A percentile compares a stretch with the other conserved stretches of the same genome.
phyloP scores from a whole-genome alignment of 345 rosid species.

The Geranium rotundifolium region DNA sequence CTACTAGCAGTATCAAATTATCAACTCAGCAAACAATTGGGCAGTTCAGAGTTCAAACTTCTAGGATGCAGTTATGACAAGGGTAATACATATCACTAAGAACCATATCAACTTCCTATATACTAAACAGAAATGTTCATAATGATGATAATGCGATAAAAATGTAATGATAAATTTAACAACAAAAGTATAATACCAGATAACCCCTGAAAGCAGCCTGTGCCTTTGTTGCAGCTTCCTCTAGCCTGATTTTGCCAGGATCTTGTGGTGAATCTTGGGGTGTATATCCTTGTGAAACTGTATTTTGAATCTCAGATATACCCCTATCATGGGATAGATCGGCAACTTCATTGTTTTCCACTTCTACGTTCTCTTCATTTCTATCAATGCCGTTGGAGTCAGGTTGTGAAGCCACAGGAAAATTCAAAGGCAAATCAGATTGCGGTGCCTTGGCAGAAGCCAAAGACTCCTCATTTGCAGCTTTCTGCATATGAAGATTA shows the following conservation, averaged over 20 bases:
- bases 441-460: constrained; percentile 49
- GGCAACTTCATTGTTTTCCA: constrained; percentile 32
- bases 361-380: constrained; percentile 30
- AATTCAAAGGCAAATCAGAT: constrained; percentile 31
- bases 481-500: constrained; percentile 28
- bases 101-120: too few species aligned
- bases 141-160: too few species aligned
- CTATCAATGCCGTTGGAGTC: constrained; percentile 14
- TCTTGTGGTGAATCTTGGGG: constrained; percentile 22
- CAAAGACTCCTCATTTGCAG: constrained; percentile 33
- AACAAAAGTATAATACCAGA: constrained; percentile 43
- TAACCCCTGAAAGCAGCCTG: constrained; percentile 95
- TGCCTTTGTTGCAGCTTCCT: constrained; percentile 67
- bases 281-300: constrained; percentile 15
- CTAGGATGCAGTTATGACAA: too few species aligned
- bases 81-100: too few species aligned
- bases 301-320: constrained; percentile 18
- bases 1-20: too few species aligned
- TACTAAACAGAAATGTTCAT: too few species aligned
- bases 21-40: too few species aligned
- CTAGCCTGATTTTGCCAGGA: constrained; percentile 42
- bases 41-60: too few species aligned
- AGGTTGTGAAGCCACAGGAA: constrained; percentile 30
- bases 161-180: not conserved
- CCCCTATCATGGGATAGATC: constrained; percentile 28